phyloP scores from a whole-genome alignment of 495 filamentous ascomycete genomes.

The Aspergillus avenaceus region DNA sequence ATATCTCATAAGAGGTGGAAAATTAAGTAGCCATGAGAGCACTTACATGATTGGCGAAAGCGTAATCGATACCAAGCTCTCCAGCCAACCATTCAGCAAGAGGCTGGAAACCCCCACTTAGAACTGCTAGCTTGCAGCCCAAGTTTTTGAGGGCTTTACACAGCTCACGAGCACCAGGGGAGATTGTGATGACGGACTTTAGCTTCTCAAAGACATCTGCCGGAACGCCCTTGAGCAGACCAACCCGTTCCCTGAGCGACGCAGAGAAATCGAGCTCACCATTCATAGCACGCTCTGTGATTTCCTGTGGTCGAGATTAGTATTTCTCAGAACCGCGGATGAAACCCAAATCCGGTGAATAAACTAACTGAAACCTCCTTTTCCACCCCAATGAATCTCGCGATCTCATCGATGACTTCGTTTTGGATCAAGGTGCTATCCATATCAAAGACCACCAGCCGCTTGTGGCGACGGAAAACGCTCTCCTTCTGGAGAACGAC shows the following conservation, averaged over 20 bases:
- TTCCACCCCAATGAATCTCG: constrained; percentile 71
- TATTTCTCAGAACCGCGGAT: constrained; percentile 25
- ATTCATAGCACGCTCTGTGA: constrained; percentile 91
- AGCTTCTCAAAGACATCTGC: constrained; percentile 78
- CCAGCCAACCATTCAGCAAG: constrained; percentile 80
- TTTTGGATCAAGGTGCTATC: constrained; percentile 94
- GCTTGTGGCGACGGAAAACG: constrained; percentile 70
- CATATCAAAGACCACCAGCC: constrained; percentile 94
- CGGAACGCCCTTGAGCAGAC: constrained; percentile 74
- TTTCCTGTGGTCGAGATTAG: constrained; percentile 44
- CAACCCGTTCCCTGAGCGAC: constrained; percentile 72
- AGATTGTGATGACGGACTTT: constrained; percentile 65
- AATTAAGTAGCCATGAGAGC: background rate
- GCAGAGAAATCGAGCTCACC: constrained; percentile 92
- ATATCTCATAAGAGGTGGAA: background rate
- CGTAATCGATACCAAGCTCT: constrained; percentile 78
- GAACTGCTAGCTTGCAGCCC: constrained; percentile 80
- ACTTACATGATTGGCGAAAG: constrained; percentile 74
- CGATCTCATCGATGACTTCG: constrained; percentile 94
- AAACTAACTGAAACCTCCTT: constrained; percentile 54
- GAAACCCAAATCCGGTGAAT: background rate
- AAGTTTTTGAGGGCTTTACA: constrained; percentile 65
- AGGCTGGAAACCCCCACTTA: constrained; percentile 89
- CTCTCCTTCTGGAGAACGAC: constrained; percentile 67
- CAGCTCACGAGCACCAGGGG: constrained; percentile 73